A percentile compares a stretch with the other conserved stretches of the same genome.
These are phyloP conservation scores for Dentipellis fragilis DNA, from an alignment of 768 basidiomycete genomes.

Conservation along the genomic window DNA sequence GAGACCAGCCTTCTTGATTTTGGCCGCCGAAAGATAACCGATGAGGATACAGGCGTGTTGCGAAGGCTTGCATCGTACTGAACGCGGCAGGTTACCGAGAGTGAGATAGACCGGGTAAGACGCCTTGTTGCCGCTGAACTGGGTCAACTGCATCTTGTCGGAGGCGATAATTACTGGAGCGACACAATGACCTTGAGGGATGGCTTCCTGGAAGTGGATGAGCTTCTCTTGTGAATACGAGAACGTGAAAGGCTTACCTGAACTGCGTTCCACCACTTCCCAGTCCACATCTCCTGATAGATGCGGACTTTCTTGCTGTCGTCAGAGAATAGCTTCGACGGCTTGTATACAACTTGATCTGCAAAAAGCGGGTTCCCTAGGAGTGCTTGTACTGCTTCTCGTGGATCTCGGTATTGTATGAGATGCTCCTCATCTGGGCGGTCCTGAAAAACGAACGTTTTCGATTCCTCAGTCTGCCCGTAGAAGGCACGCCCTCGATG, in stretches of 20 bases:
- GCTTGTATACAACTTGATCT: constrained; percentile 2
- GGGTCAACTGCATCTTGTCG: constrained; percentile 15
- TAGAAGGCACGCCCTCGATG: too few relatives aligned
- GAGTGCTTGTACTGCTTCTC: constrained; percentile 5
- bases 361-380: constrained; percentile 9
- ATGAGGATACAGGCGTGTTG: constrained; percentile 14
- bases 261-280: constrained; percentile 9
- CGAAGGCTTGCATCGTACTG: constrained; percentile 10
- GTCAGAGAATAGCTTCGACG: constrained; percentile 1
- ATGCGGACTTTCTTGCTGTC: neutral
- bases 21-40: constrained; percentile 17
- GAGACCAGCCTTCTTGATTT: constrained; percentile 1
- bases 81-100: constrained; percentile 19
- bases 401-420: constrained; percentile 10
- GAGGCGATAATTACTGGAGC: constrained; percentile 12
- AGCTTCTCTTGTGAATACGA: too few relatives aligned
- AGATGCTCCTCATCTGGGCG: constrained; percentile 23
- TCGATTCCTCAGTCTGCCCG: too few relatives aligned
- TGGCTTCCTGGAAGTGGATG: too few relatives aligned
- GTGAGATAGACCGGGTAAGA: constrained; percentile 23
- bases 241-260: constrained; percentile 9
- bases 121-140: constrained; percentile 9
- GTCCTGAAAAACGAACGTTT: constrained; percentile 17
- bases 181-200: constrained; percentile 10
- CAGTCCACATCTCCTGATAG: constrained; percentile 9